Evolutionary conservation across 139 green algal species (phyloP), one percentile per base, ranked within the genome.

Genomic region (Auxenochlorella pyrenoidosa): DNA sequence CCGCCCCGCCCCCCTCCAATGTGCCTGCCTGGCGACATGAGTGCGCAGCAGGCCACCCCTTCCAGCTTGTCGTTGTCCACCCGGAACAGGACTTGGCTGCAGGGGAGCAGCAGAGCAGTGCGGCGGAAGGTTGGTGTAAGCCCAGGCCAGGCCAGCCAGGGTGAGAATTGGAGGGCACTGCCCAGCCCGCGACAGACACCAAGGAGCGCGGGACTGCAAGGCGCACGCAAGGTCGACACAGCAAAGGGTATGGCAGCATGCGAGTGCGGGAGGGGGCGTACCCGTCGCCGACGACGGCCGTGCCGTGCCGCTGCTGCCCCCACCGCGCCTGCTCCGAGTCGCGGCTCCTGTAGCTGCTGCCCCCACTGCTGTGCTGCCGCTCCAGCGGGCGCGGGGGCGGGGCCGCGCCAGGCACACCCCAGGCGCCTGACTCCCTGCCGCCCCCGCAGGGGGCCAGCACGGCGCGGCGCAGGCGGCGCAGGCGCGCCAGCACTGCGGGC

Each of bases 41-140:
- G 82, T 6, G 82, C 65, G 86, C 89, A 89, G 65, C 73, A 86
- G 21, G 85, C 88, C n/a, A 94, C 86, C 24, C 84, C 86, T 30
- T 85, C 44, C 16, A 92, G 51, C n/a, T 47, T 79, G 66, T 95
- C 93, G 19, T 79, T 75, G 54, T 90, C 89, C 34, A 93, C 86
- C 8, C 86, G 43, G 71, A 94, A 87, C n/a, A 90, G 12, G 6
- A 86, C 40, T 12, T 87, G 77, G 22, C 85, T 83, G 78, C 54
- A 41, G 10, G 54, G 34, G 0, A 82, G 38, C 63, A 58, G 38
- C 5, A 36, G n/a, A n/a, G 12, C 13, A 66, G 40, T 3, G 59
- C 32, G 32, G 75, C 36, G 12, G 21, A 12, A 34, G 73, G 6
- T n/a, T 51, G 22, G 73, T 8, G 1, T 12, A 71, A 1, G 32